A percentile compares a stretch with the other conserved stretches of the same genome.
These are phyloP conservation scores for Phaffia australis DNA, from an alignment of 768 basidiomycete genomes.

Conservation along the genomic window DNA sequence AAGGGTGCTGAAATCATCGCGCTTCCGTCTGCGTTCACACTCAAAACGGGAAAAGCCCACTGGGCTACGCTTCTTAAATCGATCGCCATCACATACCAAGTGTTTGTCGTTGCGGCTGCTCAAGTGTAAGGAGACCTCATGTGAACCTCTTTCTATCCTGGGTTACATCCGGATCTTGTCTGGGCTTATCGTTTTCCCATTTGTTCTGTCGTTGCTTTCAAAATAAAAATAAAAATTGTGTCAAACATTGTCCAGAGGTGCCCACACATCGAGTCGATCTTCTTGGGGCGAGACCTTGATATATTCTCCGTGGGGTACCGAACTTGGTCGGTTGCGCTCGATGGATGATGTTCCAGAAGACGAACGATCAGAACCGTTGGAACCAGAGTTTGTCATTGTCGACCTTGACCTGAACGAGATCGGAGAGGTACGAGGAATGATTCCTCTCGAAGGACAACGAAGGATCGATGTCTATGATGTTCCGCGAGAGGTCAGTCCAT, in stretches of 20 bases:
- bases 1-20: constrained; percentile 32
- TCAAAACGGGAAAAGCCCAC: constrained; percentile 36
- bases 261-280: constrained; percentile 29
- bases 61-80: constrained; percentile 31
- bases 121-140: constrained; percentile 26
- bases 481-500: too few relatives aligned
- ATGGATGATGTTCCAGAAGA: constrained; percentile 31
- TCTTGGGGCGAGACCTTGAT: constrained; percentile 36
- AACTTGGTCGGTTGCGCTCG: constrained; percentile 30
- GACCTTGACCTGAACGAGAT: constrained; percentile 30
- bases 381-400: constrained; percentile 28
- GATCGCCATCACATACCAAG: constrained; percentile 33
- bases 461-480: constrained; percentile 32
- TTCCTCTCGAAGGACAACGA: constrained; percentile 33
- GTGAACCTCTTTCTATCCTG: not conserved
- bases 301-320: constrained; percentile 34
- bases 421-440: constrained; percentile 29
- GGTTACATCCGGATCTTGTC: not conserved
- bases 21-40: constrained; percentile 35
- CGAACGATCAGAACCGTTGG: constrained; percentile 24
- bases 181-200: too few relatives aligned
- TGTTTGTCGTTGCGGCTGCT: constrained; percentile 33
- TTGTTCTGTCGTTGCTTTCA: not conserved
- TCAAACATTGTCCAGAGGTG: constrained; percentile 24
- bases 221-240: not conserved